A percentile compares a stretch with the other conserved stretches of the same genome.
Conservation (phyloP, 1,284 basidiomycete species). For the Wallemia hederae region DNA sequence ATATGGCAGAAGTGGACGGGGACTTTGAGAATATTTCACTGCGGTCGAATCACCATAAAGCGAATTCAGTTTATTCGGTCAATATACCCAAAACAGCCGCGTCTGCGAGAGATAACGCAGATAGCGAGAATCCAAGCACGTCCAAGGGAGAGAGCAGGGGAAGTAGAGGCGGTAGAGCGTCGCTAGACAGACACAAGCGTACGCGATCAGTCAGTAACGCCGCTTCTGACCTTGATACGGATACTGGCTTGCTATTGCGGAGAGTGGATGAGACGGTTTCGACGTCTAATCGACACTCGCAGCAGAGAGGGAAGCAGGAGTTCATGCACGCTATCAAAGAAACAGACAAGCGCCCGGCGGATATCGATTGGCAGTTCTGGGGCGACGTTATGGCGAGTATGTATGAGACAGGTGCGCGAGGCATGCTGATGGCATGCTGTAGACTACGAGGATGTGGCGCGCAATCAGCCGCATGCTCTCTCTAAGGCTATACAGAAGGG, state of each 20-base stretch:
- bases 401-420: slow-evolving; percentile 6
- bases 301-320: background rate
- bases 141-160: no score
- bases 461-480: slow-evolving; percentile 43
- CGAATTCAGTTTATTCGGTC: background rate
- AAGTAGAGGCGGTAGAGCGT: no score
- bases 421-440: background rate
- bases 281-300: background rate
- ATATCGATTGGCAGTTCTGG: slow-evolving; percentile 54
- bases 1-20: background rate
- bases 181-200: no score
- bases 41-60: background rate
- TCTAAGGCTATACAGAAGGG: slow-evolving; percentile 73
- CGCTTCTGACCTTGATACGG: background rate
- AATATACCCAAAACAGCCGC: background rate
- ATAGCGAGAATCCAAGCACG: no score
- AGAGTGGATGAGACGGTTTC: background rate
- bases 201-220: background rate
- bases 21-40: background rate
- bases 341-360: background rate
- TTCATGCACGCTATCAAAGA: background rate
- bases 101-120: background rate
- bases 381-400: slow-evolving; percentile 64
- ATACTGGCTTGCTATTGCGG: background rate
- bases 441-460: slow-evolving; percentile 64